Base-by-base conservation (phyloP, 2,329 filamentous ascomycete genomes). In the Phaeomoniella chlamydospora region DNA sequence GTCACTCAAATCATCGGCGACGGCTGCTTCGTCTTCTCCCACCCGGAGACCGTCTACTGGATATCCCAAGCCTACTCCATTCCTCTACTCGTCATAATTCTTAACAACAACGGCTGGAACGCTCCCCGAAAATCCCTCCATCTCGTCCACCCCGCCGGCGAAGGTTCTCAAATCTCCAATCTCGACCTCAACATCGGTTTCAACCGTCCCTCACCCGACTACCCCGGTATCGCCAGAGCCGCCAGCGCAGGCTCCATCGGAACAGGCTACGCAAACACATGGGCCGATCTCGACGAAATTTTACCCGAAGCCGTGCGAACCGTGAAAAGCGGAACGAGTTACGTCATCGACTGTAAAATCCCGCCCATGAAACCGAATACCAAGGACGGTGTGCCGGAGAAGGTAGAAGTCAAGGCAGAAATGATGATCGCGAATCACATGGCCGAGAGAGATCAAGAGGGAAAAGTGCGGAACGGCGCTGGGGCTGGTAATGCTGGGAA, bases 61-160 rank as follows among this genome's bases (percentile, higher is more conserved):
- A 78, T 81, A 34, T 64, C 70, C 0, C 64, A 74, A 42, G 64
- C 74, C 15, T 81, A 81, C 52, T 65, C 69, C 4, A 78, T 80
- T 37, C 75, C 77, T 0, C 60, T 80, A 10, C 54, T 81, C 22
- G 78, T 74, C 0, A 73, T 81, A 31, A 72, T 80, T 9, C 53
- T 81, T 35, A 80, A 80, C 49, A 81, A 81, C 48, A 72, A 77
- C 54, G 75, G 77, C 31, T 81, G 77, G 77, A 77, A 81, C 46
- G 77, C 76, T 0, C 77, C 77, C 0, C 59, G 68, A 4, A 62
- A 63, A 37, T 74, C 68, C 12, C 61, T 80, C 49, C 54, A 77
- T 14, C 64, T 80, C 9, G 76, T 80, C 1, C 76, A 81, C 47
- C 77, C 77, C 0, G 58, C 75, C 26, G 77, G 77, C 9, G 62